These are phyloP conservation scores for Colletotrichum echinochloae DNA, from an alignment of 2,329 filamentous ascomycete genomes.

Conservation along the genomic window DNA sequence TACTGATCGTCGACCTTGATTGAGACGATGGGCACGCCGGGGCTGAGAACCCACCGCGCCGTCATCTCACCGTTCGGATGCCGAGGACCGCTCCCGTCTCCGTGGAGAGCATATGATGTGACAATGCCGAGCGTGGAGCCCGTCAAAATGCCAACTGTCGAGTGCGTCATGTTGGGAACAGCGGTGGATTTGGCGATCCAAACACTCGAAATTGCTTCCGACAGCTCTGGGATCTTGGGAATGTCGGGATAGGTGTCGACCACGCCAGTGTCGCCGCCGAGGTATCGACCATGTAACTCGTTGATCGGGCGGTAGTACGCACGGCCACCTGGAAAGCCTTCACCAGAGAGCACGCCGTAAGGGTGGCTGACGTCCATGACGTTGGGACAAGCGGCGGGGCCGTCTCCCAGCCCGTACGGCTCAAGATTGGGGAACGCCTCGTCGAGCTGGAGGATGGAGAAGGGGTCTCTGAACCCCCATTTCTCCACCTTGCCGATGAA, in stretches of 20 bases:
- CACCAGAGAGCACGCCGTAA: constrained; percentile 85
- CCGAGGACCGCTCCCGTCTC: constrained; percentile 68
- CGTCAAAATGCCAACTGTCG: constrained; percentile 83
- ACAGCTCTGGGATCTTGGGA: constrained; percentile 77
- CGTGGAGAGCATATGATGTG: constrained; percentile 82
- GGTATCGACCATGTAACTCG: constrained; percentile 81
- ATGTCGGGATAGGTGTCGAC: constrained; percentile 78
- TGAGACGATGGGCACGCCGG: constrained; percentile 90
- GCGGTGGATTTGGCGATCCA: constrained; percentile 90
- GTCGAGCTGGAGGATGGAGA: constrained; percentile 80
- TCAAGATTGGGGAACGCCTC: constrained; percentile 80
- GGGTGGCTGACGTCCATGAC: constrained; percentile 91
- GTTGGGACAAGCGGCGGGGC: constrained; percentile 83
- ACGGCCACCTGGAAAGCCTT: constrained; percentile 86
- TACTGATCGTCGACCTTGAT: constrained; percentile 88
- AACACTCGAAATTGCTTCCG: constrained; percentile 80
- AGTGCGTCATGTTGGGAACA: constrained; percentile 78
- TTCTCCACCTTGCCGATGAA: constrained; percentile 79
- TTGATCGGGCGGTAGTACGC: constrained; percentile 80
- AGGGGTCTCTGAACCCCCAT: constrained; percentile 84
- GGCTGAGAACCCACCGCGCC: constrained; percentile 89
- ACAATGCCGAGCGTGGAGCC: constrained; percentile 88
- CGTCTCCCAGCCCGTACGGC: constrained; percentile 82
- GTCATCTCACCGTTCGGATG: constrained; percentile 82
- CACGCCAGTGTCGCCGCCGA: constrained; percentile 71